These are phyloP conservation scores for Solanum sitiens DNA, from an alignment of 257 asterid genomes.

Conservation along the genomic window DNA sequence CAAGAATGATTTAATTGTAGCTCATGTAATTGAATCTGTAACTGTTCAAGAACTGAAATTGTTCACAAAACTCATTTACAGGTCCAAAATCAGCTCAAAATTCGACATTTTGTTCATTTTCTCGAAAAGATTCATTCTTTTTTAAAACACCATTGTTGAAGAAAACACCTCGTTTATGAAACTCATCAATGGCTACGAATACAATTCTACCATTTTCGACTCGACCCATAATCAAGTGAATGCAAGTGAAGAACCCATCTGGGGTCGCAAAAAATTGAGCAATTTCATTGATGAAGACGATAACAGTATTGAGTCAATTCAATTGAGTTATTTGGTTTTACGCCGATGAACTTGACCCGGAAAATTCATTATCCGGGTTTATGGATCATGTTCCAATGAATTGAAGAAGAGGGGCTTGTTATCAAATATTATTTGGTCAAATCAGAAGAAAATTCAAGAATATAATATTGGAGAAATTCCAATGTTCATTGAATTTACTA, in stretches of 20 bases:
- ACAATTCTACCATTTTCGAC: constrained; percentile 22
- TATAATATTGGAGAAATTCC: not conserved
- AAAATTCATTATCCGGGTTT: constrained; percentile 62
- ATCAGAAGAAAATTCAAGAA: no score
- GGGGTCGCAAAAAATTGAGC: constrained; percentile 29
- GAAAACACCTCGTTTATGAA: constrained; percentile 47
- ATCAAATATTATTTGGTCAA: no score
- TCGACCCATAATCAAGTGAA: constrained; percentile 34
- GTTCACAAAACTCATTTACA: constrained; percentile 37
- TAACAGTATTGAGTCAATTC: constrained; percentile 33
- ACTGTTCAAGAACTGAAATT: constrained; percentile 29
- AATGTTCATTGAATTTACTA: no score
- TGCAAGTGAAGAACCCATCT: constrained; percentile 53
- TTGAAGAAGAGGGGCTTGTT: constrained; percentile 31
- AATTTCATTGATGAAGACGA: not conserved
- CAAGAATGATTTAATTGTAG: constrained; percentile 69
- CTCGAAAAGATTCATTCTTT: not conserved
- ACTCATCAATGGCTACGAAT: constrained; percentile 3
- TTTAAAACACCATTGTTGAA: constrained; percentile 21
- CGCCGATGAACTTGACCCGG: constrained; percentile 79
- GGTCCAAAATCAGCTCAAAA: constrained; percentile 44
- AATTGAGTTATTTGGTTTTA: constrained; percentile 42
- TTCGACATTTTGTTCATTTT: constrained; percentile 43
- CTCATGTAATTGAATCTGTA: constrained; percentile 47
- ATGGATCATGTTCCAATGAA: constrained; percentile 62